Conservation (phyloP, 1,139 yeast species). For the Geotrichum candidum region DNA sequence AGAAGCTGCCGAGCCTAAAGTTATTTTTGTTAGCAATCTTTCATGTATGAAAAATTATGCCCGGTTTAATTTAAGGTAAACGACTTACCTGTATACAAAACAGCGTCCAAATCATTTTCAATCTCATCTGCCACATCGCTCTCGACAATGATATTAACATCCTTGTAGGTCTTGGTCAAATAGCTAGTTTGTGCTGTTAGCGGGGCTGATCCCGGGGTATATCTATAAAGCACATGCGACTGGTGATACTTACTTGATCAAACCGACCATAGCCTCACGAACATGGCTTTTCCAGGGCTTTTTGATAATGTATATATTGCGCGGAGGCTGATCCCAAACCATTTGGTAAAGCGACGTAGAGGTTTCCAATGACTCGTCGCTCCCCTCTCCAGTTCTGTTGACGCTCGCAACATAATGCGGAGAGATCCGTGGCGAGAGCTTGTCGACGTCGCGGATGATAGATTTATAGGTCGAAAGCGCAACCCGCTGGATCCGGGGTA, state of each 20-base stretch:
- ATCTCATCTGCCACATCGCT: conserved; percentile 73
- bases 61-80: not conserved
- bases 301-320: conserved; percentile 71
- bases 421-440: conserved; percentile 4
- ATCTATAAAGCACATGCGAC: not conserved
- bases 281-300: conserved; percentile 75
- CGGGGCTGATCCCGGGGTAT: conserved; percentile 4
- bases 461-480: not conserved
- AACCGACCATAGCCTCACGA: conserved; percentile 57
- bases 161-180: conserved; percentile 54
- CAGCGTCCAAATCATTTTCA: conserved; percentile 37
- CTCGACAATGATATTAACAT: conserved; percentile 69
- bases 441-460: conserved; percentile 4
- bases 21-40: not conserved
- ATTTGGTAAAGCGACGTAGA: conserved; percentile 1
- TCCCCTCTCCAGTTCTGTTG: not conserved
- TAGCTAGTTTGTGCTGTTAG: conserved; percentile 24
- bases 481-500: not conserved
- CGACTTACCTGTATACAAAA: conserved; percentile 23
- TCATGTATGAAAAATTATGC: not conserved
- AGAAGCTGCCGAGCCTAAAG: conserved; percentile 2
- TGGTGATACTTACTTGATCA: conserved; percentile 42
- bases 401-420: conserved; percentile 9
- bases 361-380: not conserved
- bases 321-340: conserved; percentile 38